Evolutionary conservation across 306 rosid species (phyloP), one percentile per base, ranked within the genome.

Genomic region (Gynostemma pentaphyllum): DNA sequence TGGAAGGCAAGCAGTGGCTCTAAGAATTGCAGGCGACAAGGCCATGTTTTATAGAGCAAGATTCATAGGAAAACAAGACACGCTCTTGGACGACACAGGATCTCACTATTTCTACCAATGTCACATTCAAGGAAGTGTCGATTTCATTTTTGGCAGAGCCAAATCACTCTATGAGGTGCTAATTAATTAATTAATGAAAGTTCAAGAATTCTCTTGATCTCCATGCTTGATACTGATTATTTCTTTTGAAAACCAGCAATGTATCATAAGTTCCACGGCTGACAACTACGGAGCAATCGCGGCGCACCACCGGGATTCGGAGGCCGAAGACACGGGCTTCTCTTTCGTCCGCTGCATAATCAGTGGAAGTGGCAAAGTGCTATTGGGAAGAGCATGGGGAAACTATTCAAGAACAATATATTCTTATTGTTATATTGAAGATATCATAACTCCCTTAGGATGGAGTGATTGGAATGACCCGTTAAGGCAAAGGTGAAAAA

Each of bases 351-450:
- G 76, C 14, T 86, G 99, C 66, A 61, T 30, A 34, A 80, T 92
- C 61, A 65, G 44, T 27, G 99, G 99, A 70, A 74, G 77, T 1
- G 96, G 96, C 4, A 67, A 50, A n/a, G 71, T 86, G 50, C 74
- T 42, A 68, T 78, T 92, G 74, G 98, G 94, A 16, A 78, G 96
- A 77, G 98, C 98, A 30, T 92, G 98, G 98, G 98, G 95, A 2
- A 56, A 72, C 40, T 86, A 86, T 52, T 80, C 98, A 53, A 84
- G 96, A 81, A 55, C 75, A 13, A 61, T 92, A 53, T 92, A n/a
- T n/a, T n/a, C n/a, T n/a, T n/a, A n/a, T n/a, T n/a, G n/a, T n/a
- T n/a, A n/a, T n/a, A n/a, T n/a, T n/a, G n/a, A n/a, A n/a, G n/a
- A n/a, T n/a, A n/a, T n/a, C n/a, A n/a, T n/a, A 19, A 68, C 28